These are phyloP conservation scores for Sugiyamaella floridensis DNA, from an alignment of 805 yeast genomes.

Conservation along the genomic window DNA sequence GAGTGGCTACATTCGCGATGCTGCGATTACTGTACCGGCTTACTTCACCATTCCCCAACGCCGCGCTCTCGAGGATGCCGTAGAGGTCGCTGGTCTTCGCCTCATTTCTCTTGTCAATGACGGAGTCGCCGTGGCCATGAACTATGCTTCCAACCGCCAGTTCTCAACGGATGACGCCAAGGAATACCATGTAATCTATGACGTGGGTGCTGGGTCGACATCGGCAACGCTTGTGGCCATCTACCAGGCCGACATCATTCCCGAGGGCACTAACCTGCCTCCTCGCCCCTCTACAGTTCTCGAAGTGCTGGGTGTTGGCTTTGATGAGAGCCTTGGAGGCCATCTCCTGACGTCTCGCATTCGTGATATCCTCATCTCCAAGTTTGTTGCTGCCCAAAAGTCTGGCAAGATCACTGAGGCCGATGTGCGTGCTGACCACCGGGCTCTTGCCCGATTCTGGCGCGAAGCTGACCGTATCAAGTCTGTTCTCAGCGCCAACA, in stretches of 20 bases:
- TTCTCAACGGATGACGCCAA: slow-evolving; percentile 35
- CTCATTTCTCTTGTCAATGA: slow-evolving; percentile 73
- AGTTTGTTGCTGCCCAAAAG: slow-evolving; percentile 42
- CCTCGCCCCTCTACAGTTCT: slow-evolving; percentile 33
- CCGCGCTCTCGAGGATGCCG: slow-evolving; percentile 63
- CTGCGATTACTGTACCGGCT: slow-evolving; percentile 74
- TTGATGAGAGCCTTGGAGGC: slow-evolving; percentile 68
- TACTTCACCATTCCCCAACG: slow-evolving; percentile 60
- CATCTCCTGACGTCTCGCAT: slow-evolving; percentile 60
- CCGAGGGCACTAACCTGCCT: slow-evolving; percentile 8
- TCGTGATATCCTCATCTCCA: slow-evolving; percentile 51
- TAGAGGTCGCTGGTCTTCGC: slow-evolving; percentile 58
- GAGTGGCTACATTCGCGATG: slow-evolving; percentile 53
- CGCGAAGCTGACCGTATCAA: slow-evolving; percentile 88
- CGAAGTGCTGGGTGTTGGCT: slow-evolving; percentile 67
- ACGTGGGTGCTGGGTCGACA: slow-evolving; percentile 90
- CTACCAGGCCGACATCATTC: slow-evolving; percentile 37
- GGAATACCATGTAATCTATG: slow-evolving; percentile 68
- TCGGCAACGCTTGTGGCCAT: slow-evolving; percentile 77
- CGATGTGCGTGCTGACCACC: slow-evolving; percentile 41
- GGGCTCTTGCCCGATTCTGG: slow-evolving; percentile 60
- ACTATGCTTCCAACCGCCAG: slow-evolving; percentile 58
- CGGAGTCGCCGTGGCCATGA: slow-evolving; percentile 85
- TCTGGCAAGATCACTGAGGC: slow-evolving; percentile 29
- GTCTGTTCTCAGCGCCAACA: slow-evolving; percentile 77